These are phyloP conservation scores for Ziziphus jujuba DNA, from an alignment of 306 rosid species.

Conservation along the genomic window DNA sequence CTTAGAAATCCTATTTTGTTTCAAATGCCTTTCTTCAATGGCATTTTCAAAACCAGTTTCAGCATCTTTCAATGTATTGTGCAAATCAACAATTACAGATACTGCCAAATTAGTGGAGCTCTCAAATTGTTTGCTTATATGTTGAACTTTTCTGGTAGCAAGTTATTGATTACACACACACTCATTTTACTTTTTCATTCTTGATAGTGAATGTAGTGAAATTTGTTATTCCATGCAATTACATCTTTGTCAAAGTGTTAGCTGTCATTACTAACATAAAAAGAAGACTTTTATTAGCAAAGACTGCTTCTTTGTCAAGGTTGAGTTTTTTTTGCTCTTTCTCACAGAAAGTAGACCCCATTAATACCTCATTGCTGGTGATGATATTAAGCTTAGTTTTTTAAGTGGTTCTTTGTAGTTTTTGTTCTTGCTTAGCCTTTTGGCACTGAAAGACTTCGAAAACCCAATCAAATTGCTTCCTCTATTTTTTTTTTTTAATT, in stretches of 20 bases:
- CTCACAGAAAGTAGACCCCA: slow-evolving; percentile 27
- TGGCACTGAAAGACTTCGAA: background rate
- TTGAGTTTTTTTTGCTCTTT: slow-evolving; percentile 18
- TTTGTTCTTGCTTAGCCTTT: slow-evolving; percentile 10
- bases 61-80: slow-evolving; percentile 48
- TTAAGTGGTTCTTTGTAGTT: background rate
- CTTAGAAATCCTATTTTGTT: too few relatives aligned
- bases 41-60: slow-evolving; percentile 40
- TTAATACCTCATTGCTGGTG: slow-evolving; percentile 42
- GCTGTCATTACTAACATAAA: slow-evolving; percentile 30
- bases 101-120: slow-evolving; percentile 48
- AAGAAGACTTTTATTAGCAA: slow-evolving; percentile 8
- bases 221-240: background rate
- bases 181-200: too few relatives aligned
- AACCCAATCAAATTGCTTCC: too few relatives aligned
- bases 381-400: slow-evolving; percentile 30
- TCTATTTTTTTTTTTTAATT: too few relatives aligned
- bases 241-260: slow-evolving; percentile 76
- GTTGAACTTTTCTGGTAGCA: too few relatives aligned
- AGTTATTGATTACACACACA: too few relatives aligned
- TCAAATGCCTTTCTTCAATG: slow-evolving; percentile 60
- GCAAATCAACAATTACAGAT: slow-evolving; percentile 60
- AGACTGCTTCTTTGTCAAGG: slow-evolving; percentile 54
- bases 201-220: too few relatives aligned
- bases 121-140: too few relatives aligned